Conservation (phyloP, 371 early-diverging fungal genomes). For the Phascolomyces articulosus region DNA sequence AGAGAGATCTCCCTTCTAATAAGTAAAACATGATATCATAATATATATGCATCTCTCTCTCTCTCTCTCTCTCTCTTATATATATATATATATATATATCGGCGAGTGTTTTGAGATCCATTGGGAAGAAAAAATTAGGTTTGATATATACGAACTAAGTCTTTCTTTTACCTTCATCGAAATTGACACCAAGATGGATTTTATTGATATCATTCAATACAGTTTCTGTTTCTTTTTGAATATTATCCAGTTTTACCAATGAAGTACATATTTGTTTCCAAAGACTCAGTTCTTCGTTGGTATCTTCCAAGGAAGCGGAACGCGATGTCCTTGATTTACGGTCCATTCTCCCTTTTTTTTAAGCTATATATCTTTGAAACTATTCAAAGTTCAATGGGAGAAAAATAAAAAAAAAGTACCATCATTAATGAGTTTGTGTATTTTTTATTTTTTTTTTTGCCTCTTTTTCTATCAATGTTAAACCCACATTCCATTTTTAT, state of each 20-base stretch:
- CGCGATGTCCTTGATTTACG: conserved; percentile 56
- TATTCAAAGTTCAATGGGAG: too few relatives aligned
- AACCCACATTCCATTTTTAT: too few relatives aligned
- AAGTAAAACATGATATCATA: neutral
- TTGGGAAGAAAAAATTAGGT: neutral
- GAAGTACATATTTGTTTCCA: conserved; percentile 68
- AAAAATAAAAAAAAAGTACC: too few relatives aligned
- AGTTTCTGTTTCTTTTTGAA: conserved; percentile 47
- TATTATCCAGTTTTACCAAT: conserved; percentile 46
- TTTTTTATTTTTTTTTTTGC: too few relatives aligned
- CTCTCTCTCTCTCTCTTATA: too few relatives aligned
- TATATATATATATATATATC: too few relatives aligned
- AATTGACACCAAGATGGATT: conserved; percentile 33
- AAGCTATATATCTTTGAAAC: too few relatives aligned
- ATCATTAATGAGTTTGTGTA: neutral
- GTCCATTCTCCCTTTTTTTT: conserved; percentile 32
- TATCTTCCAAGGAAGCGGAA: conserved; percentile 52
- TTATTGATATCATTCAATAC: conserved; percentile 47
- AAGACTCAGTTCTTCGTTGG: conserved; percentile 55
- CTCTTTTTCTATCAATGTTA: too few relatives aligned
- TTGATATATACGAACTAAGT: too few relatives aligned
- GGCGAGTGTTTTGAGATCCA: too few relatives aligned
- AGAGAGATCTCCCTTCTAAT: conserved; percentile 6
- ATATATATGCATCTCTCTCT: neutral
- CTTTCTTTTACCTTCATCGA: conserved; percentile 46